A percentile compares a stretch with the other conserved stretches of the same genome.
These are phyloP conservation scores for Trichophyton rubrum DNA, from an alignment of 2,329 filamentous ascomycete species.

Conservation along the genomic window DNA sequence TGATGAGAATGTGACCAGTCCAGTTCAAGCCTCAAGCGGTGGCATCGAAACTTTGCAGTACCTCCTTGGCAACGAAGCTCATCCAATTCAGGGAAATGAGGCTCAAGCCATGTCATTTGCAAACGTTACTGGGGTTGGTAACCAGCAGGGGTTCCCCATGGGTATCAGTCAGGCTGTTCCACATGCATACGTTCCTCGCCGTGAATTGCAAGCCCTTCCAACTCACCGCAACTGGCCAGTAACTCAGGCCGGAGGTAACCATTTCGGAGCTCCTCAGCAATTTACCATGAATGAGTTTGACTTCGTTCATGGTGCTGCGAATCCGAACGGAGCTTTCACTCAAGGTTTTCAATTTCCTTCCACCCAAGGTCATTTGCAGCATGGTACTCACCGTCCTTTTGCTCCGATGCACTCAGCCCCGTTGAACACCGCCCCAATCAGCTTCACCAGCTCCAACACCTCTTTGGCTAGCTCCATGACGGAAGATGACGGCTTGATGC, in stretches of 20 bases:
- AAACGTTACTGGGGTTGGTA: not conserved
- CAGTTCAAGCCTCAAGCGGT: not conserved
- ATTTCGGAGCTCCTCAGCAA: not conserved
- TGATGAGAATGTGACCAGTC: not conserved
- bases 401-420: not conserved
- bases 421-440: not conserved
- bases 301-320: not conserved
- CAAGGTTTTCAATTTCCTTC: not conserved
- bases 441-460: not conserved
- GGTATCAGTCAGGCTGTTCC: not conserved
- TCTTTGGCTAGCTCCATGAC: too few species aligned
- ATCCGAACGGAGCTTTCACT: not conserved
- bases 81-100: not conserved
- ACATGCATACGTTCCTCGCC: too few species aligned
- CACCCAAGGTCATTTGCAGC: not conserved
- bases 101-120: not conserved
- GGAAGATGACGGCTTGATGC: not conserved
- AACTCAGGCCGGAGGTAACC: not conserved
- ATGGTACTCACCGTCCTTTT: not conserved
- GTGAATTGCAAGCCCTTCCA: not conserved
- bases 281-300: not conserved
- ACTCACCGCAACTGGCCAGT: not conserved
- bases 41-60: not conserved
- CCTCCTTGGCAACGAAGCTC: not conserved
- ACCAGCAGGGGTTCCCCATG: not conserved